Base-by-base conservation (phyloP, 495 filamentous ascomycete genomes). In the Trichocladium antarcticum region DNA sequence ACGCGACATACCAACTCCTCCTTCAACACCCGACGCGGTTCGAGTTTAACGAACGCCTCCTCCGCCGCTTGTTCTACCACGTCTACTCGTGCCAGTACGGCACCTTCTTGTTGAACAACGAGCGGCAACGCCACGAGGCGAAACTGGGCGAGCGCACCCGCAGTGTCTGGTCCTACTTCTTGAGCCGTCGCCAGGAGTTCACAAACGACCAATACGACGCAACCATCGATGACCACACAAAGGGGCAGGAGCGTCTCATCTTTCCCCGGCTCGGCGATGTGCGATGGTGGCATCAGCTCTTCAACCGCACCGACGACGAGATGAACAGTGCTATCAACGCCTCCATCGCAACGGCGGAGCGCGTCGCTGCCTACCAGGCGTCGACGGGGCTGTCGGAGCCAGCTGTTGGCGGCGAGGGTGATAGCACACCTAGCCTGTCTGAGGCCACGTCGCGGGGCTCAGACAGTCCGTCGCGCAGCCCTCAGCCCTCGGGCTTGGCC, bases 11-110 rank as follows among this genome's bases (percentile, higher is more conserved):
- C 54, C 93, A 99, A 56, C 73, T 99, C 8, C 72, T 95, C 12
- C 70, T 83, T 44, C 93, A 97, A 56, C 71, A 94, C 55, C 90
- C 92, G 0, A 86, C 80, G 22, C 78, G 92, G 1, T 99, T 99
- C 59, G 90, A 99, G 59, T 99, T 89, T 68, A 97, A 95, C 53
- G 93, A 97, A 59, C 81, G 90, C 1, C 96, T 99, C 62, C 74
- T 99, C 9, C 78, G 89, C 5, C 80, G 93, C 9, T 66, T 99
- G 4, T 74, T 96, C 5, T 99, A 96, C 58, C 93, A 99, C 58
- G 78, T 94, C 1, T 92, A 97, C 57, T 87, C 89, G 3, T 95
- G 90, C 51, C 93, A 99, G 61, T 99, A 94, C 52, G 93, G 93
- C 37, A 95, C 89, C 1, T 99, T 99, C 61, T 72, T 99, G 34